These are phyloP conservation scores for Aspergillus calidoustus DNA, from an alignment of 2,329 filamentous ascomycete species.

Conservation along the genomic window DNA sequence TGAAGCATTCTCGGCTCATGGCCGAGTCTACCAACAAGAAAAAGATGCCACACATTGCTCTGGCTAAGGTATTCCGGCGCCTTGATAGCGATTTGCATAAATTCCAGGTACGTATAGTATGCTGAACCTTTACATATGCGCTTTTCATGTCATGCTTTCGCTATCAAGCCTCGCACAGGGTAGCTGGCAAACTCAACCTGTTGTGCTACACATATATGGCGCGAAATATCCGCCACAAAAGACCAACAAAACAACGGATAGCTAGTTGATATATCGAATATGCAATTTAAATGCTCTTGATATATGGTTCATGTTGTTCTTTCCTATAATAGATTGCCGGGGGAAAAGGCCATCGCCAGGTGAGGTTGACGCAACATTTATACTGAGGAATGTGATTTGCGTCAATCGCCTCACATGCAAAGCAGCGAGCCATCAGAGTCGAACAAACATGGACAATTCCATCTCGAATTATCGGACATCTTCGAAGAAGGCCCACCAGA, in stretches of 20 bases:
- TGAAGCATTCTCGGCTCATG: neutral
- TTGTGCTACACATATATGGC: neutral
- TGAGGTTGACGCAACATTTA: neutral
- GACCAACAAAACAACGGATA: neutral
- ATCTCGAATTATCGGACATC: neutral
- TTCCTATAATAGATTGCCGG: neutral
- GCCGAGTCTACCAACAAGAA: neutral
- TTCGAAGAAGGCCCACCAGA: neutral
- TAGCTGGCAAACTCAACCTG: neutral
- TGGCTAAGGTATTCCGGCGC: neutral
- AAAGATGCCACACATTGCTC: neutral
- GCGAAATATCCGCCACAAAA: neutral
- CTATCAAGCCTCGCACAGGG: neutral
- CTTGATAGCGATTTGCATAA: neutral
- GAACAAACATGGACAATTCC: neutral
- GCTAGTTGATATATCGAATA: too few relatives aligned
- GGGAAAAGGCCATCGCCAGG: neutral
- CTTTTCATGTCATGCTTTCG: neutral
- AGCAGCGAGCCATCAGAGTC: constrained; percentile 3
- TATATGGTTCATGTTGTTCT: too few relatives aligned
- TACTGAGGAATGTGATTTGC: constrained; percentile 3
- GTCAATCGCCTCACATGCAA: constrained; percentile 21
- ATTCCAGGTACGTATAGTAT: neutral
- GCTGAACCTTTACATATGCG: neutral
- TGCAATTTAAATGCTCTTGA: too few relatives aligned